Evolutionary conservation across 2,329 filamentous ascomycete genomes (phyloP).

Genomic region (Paraconiothyrium sp.): DNA sequence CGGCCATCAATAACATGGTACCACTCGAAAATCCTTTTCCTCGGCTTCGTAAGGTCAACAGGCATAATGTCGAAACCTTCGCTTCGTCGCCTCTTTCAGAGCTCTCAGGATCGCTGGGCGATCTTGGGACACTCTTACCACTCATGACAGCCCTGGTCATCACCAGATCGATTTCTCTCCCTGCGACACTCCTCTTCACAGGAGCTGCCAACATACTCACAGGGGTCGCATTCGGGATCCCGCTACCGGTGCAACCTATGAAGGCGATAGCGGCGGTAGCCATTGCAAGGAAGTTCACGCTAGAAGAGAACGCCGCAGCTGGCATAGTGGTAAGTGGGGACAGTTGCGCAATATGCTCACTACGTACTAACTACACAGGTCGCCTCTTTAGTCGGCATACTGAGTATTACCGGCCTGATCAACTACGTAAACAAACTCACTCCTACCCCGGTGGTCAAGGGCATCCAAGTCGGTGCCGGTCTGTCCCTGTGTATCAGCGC

Average conservation of each 20-base stretch:
- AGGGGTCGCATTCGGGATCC: conserved; percentile 84
- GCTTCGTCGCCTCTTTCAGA: conserved; percentile 71
- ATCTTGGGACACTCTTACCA: conserved; percentile 88
- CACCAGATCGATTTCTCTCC: conserved; percentile 80
- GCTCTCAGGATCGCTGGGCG: conserved; percentile 87
- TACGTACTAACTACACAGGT: neutral
- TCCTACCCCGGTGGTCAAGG: conserved; percentile 88
- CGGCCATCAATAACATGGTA: conserved; percentile 25
- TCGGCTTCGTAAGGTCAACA: conserved; percentile 39
- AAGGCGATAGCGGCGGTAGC: conserved; percentile 91
- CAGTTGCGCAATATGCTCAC: neutral
- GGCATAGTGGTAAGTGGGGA: conserved; percentile 73
- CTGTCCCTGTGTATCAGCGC: conserved; percentile 83
- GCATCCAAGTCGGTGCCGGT: conserved; percentile 92
- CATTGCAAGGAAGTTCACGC: conserved; percentile 73
- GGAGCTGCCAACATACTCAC: conserved; percentile 88
- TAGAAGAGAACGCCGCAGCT: conserved; percentile 79
- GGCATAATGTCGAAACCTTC: conserved; percentile 66
- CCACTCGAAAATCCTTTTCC: conserved; percentile 33
- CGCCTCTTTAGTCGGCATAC: conserved; percentile 74
- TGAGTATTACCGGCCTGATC: conserved; percentile 83
- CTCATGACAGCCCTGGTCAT: conserved; percentile 86
- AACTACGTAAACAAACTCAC: conserved; percentile 76
- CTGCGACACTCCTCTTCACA: conserved; percentile 86
- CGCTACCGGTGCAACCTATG: conserved; percentile 89